Evolutionary conservation across 2,329 filamentous ascomycete species (phyloP), one percentile per base, ranked within the genome.

Genomic region (Colletotrichum agaves): DNA sequence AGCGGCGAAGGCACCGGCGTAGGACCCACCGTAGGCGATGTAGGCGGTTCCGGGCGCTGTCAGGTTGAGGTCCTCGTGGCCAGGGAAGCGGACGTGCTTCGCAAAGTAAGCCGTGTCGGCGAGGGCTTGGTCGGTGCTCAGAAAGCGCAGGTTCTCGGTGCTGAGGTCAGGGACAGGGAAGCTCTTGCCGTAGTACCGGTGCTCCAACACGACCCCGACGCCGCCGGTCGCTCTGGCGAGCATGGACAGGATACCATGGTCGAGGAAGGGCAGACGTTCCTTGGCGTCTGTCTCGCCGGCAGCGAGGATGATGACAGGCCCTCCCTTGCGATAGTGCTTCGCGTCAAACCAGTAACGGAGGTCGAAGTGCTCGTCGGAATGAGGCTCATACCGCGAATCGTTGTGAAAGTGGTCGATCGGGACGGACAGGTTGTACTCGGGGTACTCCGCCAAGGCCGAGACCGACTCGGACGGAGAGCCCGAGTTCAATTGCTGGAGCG

Each of bases 261-360:
- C 88, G 10, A 97, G 80, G 74, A 87, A 95, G 0, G 86, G 85
- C 17, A 97, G 80, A 13, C 93, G 85, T 35, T 77, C 87, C n/a
- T 77, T 79, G 8, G 85, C 91, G 67, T 81, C 80, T 0, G 89
- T 90, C 80, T 97, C 93, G 31, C 93, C 93, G 4, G 86, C 86
- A 43, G 90, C 85, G 4, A 97, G 84, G 5, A 97, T 86, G 63
- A 97, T 92, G 53, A 97, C 91, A 0, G 93, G 93, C 0, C 93
- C 93, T 12, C 93, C 93, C 0, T 86, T 80, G 75, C 89, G 85
- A 80, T 97, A 97, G 80, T 92, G 85, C 49, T 85, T 86, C 1
- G 90, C 88, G 74, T 97, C 93, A 72, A 95, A 93, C 91, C 91
- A 97, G 81, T 96, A 97, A 11, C 93, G 87, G 53, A 95, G 81